phyloP scores from a whole-genome alignment of 768 basidiomycete genomes.

The Podaxis rugospora region DNA sequence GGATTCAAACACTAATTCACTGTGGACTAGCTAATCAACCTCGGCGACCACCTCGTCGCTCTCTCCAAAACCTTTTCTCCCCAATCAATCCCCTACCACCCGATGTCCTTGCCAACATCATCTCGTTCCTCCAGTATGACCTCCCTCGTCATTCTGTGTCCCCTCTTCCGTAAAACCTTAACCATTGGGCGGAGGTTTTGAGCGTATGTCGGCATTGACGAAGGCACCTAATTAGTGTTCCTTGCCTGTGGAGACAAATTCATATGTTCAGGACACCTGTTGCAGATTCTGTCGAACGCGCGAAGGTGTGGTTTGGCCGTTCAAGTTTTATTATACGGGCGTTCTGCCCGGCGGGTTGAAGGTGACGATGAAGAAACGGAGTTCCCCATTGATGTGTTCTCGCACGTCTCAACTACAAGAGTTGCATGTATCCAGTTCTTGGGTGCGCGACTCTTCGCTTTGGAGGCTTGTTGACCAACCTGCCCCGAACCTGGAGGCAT shows the following conservation, averaged over 20 bases:
- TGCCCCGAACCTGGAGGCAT: not conserved
- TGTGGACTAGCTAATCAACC: not conserved
- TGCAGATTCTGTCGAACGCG: not conserved
- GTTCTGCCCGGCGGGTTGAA: not conserved
- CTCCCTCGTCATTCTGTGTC: not conserved
- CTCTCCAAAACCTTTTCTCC: not conserved
- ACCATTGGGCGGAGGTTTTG: not conserved
- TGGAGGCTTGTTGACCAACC: not conserved
- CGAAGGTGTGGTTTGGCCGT: not conserved
- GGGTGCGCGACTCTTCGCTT: not conserved
- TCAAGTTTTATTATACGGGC: not conserved
- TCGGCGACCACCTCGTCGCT: not conserved
- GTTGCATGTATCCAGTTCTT: not conserved
- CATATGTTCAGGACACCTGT: not conserved
- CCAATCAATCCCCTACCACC: not conserved
- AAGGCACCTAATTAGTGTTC: not conserved
- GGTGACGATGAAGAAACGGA: not conserved
- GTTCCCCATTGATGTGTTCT: not conserved
- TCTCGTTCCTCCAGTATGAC: not conserved
- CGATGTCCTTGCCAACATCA: not conserved
- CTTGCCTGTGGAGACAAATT: not conserved
- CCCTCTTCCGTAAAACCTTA: not conserved
- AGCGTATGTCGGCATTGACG: not conserved
- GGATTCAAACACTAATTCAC: not conserved
- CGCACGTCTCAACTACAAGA: not conserved